phyloP scores from a whole-genome alignment of 1,139 yeast species.

The Suhomyces yuchorum region DNA sequence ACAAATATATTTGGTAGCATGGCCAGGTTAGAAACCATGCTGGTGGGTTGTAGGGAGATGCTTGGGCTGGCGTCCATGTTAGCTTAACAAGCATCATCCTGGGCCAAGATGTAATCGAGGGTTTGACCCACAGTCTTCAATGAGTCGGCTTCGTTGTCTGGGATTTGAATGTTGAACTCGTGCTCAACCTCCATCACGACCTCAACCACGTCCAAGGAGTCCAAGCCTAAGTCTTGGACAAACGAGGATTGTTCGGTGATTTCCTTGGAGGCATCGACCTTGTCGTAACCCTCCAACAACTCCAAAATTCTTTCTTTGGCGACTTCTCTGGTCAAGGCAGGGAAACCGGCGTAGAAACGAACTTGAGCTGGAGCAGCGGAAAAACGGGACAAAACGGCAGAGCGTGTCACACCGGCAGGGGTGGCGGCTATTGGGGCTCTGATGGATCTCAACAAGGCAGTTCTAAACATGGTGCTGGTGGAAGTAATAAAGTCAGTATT shows the following conservation, averaged over 20 bases:
- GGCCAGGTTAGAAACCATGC: not conserved
- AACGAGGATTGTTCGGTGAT: constrained; percentile 64
- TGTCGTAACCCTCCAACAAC: constrained; percentile 79
- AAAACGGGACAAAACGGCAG: constrained; percentile 19
- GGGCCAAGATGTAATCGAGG: constrained; percentile 69
- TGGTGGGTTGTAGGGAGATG: not conserved
- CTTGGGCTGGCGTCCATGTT: not conserved
- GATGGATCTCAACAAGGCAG: constrained; percentile 29
- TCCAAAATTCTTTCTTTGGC: constrained; percentile 77
- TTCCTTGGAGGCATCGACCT: constrained; percentile 51
- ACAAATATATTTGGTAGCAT: not conserved
- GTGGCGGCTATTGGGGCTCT: constrained; percentile 27
- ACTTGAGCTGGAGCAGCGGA: constrained; percentile 20
- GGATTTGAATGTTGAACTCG: constrained; percentile 77
- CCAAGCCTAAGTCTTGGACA: constrained; percentile 77
- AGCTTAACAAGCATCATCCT: constrained; percentile 66
- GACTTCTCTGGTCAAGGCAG: constrained; percentile 66
- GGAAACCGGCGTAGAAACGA: constrained; percentile 63
- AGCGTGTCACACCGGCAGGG: constrained; percentile 20
- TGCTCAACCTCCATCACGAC: constrained; percentile 88
- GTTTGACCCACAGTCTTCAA: constrained; percentile 85
- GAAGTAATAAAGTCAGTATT: constrained; percentile 4
- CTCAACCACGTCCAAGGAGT: constrained; percentile 86
- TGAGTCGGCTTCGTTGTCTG: constrained; percentile 83
- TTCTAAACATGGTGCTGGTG: constrained; percentile 34